phyloP scores from a whole-genome alignment of 768 basidiomycete species.

The Trichaptum fuscoviolaceum region DNA sequence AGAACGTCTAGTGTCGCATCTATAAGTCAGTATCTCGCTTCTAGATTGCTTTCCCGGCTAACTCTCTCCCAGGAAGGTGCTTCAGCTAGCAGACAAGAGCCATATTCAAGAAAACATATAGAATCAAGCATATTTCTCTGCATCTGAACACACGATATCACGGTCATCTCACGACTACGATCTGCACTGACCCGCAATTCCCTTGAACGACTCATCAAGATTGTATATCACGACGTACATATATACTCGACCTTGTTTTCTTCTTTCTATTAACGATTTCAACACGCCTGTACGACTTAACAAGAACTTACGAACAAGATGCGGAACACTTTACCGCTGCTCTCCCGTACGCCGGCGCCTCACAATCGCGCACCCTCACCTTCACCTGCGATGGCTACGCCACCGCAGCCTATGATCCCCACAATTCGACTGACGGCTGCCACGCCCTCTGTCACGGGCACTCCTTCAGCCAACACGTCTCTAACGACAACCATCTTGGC shows the following conservation, averaged over 20 bases:
- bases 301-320: constrained; percentile 10
- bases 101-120: neutral
- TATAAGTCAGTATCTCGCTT: neutral
- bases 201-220: neutral
- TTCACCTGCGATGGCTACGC: constrained; percentile 24
- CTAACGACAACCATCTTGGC: constrained; percentile 20
- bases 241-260: neutral
- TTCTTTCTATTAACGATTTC: neutral
- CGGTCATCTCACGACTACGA: neutral
- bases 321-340: constrained; percentile 21
- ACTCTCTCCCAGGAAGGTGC: neutral
- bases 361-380: constrained; percentile 21
- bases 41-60: neutral
- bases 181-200: neutral
- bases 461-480: constrained; percentile 21
- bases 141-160: neutral
- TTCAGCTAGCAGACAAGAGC: neutral
- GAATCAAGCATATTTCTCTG: neutral
- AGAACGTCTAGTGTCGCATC: neutral
- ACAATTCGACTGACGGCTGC: constrained; percentile 69
- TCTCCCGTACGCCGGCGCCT: constrained; percentile 20
- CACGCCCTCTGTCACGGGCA: constrained; percentile 50
- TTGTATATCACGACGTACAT: neutral
- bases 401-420: constrained; percentile 32
- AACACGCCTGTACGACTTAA: constrained; percentile 3